Evolutionary conservation across 2,329 filamentous ascomycete species (phyloP).

Genomic region (Byssochlamys sp.): DNA sequence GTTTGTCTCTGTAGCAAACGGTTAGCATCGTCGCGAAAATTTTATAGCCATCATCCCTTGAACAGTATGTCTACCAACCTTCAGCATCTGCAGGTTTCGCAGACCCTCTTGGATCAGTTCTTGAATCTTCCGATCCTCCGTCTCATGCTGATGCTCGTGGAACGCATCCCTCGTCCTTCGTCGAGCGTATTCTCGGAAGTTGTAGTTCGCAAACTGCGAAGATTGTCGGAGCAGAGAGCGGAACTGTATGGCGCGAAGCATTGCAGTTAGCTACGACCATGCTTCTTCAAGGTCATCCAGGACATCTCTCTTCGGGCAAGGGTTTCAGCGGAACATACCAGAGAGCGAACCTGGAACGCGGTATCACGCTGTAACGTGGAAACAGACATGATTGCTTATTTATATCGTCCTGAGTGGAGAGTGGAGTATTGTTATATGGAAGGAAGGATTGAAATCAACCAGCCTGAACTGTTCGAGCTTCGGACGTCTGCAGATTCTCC

Average conservation of each 20-base stretch:
- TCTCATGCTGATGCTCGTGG: conserved; percentile 63
- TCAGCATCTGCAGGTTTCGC: conserved; percentile 77
- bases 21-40: conserved; percentile 22
- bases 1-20: conserved; percentile 69
- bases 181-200: conserved; percentile 93
- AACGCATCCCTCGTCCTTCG: conserved; percentile 86
- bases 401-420: conserved; percentile 1
- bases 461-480: background rate
- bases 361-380: conserved; percentile 31
- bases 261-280: background rate
- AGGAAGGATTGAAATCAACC: background rate
- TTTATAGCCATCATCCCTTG: background rate
- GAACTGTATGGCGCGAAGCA: conserved; percentile 50
- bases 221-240: conserved; percentile 82
- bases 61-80: conserved; percentile 51
- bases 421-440: background rate
- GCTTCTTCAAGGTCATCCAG: background rate
- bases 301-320: background rate
- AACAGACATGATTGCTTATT: conserved; percentile 32
- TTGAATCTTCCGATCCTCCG: conserved; percentile 68
- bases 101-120: conserved; percentile 81
- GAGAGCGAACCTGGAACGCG: conserved; percentile 39
- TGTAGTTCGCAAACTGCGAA: conserved; percentile 82
- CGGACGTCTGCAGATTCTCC: background rate
- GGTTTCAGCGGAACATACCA: conserved; percentile 26